Conservation (phyloP, 345 rosid genomes). For the Dimocarpus longan region DNA sequence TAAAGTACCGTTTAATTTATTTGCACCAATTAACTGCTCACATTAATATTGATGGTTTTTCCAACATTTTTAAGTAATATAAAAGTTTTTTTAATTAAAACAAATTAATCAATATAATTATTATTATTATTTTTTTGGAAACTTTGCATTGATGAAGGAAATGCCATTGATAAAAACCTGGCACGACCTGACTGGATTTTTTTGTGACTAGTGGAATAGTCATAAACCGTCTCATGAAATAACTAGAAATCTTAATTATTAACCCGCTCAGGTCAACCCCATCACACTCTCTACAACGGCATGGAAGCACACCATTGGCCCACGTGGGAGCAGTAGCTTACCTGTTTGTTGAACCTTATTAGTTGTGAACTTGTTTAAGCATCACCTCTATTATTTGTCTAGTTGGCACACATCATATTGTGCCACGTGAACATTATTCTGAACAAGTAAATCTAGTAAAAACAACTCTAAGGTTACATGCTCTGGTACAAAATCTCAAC, state of each 20-base stretch:
- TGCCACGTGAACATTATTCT: constrained; percentile 26
- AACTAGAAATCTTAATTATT: not conserved
- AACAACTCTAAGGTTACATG: not conserved
- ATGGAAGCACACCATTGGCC: constrained; percentile 28
- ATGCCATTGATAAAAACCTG: not conserved
- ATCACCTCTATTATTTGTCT: constrained; percentile 4
- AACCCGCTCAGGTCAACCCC: not conserved
- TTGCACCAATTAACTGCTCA: too few relatives aligned
- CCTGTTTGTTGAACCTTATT: constrained; percentile 21
- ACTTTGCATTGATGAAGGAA: not conserved
- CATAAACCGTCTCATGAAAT: not conserved
- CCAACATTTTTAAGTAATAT: too few relatives aligned
- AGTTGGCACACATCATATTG: not conserved
- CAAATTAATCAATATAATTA: not conserved
- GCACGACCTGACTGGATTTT: not conserved
- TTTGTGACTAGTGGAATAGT: not conserved
- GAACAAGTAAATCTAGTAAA: constrained; percentile 4
- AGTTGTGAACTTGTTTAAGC: not conserved
- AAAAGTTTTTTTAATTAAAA: too few relatives aligned
- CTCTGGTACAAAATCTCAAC: constrained; percentile 31
- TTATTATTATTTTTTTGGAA: not conserved
- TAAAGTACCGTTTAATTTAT: too few relatives aligned
- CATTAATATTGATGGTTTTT: too few relatives aligned
- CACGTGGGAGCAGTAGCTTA: constrained; percentile 36
- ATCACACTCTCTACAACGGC: not conserved